These are phyloP conservation scores for Candida labiduridarum DNA, from an alignment of 1,139 yeast genomes.

Conservation along the genomic window DNA sequence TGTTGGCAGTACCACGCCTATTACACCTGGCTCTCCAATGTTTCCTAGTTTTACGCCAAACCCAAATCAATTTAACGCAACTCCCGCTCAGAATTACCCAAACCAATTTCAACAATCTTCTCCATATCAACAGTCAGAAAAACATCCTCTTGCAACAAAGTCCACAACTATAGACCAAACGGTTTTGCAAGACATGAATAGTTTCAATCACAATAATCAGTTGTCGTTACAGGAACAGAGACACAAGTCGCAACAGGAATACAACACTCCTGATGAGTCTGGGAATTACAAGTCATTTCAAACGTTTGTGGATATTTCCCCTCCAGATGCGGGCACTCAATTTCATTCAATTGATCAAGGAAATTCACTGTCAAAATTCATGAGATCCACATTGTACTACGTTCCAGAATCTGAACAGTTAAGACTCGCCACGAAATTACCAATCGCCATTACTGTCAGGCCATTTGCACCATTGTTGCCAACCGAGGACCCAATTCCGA, in stretches of 20 bases:
- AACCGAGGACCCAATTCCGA: conserved; percentile 63
- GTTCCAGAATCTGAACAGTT: conserved; percentile 78
- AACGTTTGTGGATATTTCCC: conserved; percentile 74
- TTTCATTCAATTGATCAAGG: conserved; percentile 80
- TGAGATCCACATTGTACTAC: conserved; percentile 79
- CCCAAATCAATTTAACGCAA: background rate
- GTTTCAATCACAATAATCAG: conserved; percentile 9
- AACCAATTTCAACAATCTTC: background rate
- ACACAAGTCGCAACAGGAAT: conserved; percentile 52
- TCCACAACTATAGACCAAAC: conserved; percentile 12
- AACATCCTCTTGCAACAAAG: background rate
- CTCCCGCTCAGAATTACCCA: background rate
- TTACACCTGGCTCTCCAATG: conserved; percentile 7
- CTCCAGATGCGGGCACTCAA: conserved; percentile 81
- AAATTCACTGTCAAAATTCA: conserved; percentile 76
- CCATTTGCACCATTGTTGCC: conserved; percentile 73
- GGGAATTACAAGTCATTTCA: conserved; percentile 49
- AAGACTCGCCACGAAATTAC: conserved; percentile 72
- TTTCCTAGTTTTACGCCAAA: background rate
- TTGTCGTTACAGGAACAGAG: conserved; percentile 62
- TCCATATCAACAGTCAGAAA: background rate
- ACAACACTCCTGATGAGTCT: conserved; percentile 30
- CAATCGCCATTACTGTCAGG: conserved; percentile 76
- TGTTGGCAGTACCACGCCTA: conserved; percentile 10
- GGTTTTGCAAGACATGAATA: conserved; percentile 11